Percentiles rank a stretch among this genome's conserved stretches.
phyloP scores from a whole-genome alignment of 768 basidiomycete genomes.

The Terana coerulea region DNA sequence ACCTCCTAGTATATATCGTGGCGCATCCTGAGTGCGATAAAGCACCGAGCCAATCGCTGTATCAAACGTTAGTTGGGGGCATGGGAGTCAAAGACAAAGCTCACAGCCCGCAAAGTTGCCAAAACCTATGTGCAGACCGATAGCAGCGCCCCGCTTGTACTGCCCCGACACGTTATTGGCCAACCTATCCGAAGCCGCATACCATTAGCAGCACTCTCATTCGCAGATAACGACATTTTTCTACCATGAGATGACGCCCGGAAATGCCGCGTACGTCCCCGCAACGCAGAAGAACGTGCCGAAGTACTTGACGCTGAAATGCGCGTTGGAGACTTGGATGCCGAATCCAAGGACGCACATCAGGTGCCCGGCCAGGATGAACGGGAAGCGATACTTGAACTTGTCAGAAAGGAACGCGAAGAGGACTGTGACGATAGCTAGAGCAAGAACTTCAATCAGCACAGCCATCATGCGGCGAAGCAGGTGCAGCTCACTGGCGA shows the following conservation, averaged over 20 bases:
- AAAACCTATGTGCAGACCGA: slow-evolving; percentile 65
- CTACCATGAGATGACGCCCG: slow-evolving; percentile 63
- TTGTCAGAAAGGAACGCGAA: slow-evolving; percentile 60
- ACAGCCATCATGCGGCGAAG: no score
- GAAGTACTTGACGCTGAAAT: slow-evolving; percentile 60
- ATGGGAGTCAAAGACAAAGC: background rate
- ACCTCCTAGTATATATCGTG: slow-evolving; percentile 63
- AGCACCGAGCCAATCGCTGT: slow-evolving; percentile 57
- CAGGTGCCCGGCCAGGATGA: slow-evolving; percentile 47
- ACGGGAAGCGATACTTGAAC: slow-evolving; percentile 48
- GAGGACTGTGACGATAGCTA: slow-evolving; percentile 40
- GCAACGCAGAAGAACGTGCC: slow-evolving; percentile 66
- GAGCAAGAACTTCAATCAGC: no score
- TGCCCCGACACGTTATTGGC: slow-evolving; percentile 65
- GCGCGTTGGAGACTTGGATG: slow-evolving; percentile 55
- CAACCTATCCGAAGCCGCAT: no score
- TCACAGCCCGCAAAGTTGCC: slow-evolving; percentile 54
- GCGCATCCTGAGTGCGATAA: slow-evolving; percentile 54
- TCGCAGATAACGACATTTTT: no score
- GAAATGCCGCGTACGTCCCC: slow-evolving; percentile 58
- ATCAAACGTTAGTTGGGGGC: background rate
- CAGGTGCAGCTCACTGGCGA: background rate
- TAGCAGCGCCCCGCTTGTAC: slow-evolving; percentile 64
- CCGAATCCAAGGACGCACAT: slow-evolving; percentile 55
- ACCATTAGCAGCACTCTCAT: no score